These are phyloP conservation scores for Mortierella sp. DNA, from an alignment of 371 early-diverging fungal genomes.

Conservation along the genomic window DNA sequence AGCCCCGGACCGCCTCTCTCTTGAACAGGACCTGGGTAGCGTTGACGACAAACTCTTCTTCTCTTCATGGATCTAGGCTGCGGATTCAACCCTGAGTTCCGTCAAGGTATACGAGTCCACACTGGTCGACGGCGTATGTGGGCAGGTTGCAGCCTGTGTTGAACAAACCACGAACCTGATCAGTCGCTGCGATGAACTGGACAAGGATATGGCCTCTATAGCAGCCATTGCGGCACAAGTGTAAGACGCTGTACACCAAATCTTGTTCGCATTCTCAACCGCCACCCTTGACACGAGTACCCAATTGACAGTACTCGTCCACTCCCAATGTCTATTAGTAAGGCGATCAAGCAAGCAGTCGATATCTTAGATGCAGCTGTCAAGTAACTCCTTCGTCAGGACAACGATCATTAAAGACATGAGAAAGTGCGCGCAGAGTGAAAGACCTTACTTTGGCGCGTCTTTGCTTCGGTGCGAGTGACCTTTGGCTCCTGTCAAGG, in stretches of 20 bases:
- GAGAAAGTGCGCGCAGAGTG: too few relatives aligned
- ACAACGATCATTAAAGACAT: neutral
- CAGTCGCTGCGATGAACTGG: conserved; percentile 60
- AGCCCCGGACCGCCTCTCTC: neutral
- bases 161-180: conserved; percentile 55
- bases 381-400: conserved; percentile 7
- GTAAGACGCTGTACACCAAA: conserved; percentile 23
- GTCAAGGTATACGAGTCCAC: conserved; percentile 39
- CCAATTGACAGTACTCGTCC: neutral
- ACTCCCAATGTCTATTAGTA: conserved; percentile 22
- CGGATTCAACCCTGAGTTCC: conserved; percentile 26
- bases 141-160: conserved; percentile 41
- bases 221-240: conserved; percentile 49
- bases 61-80: conserved; percentile 17
- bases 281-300: too few relatives aligned
- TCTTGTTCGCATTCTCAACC: neutral
- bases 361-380: conserved; percentile 28
- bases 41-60: neutral
- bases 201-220: conserved; percentile 59
- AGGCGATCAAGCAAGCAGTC: conserved; percentile 44
- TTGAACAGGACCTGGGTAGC: too few relatives aligned
- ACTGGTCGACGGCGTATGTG: conserved; percentile 46
- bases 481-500: too few relatives aligned
- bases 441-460: too few relatives aligned
- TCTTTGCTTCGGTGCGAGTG: too few relatives aligned